Evolutionary conservation across 139 green algal genomes (phyloP).

Genomic region (Asterochloris sp.): DNA sequence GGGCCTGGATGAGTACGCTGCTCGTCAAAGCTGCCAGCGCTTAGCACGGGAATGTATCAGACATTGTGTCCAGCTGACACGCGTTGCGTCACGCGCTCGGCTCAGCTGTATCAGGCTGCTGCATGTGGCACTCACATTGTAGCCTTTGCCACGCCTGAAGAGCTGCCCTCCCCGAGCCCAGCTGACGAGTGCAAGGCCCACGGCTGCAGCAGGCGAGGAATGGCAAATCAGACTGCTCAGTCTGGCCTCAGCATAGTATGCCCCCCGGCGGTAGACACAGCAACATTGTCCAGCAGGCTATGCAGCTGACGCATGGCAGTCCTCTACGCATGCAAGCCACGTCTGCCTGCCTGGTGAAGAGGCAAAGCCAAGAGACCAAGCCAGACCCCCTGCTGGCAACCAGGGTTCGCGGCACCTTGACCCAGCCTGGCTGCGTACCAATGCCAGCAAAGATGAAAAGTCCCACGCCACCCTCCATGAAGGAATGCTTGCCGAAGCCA

Average conservation of each 20-base stretch:
- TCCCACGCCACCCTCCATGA: conserved; percentile 77
- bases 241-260: too few species aligned
- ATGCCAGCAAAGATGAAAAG: conserved; percentile 77
- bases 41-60: not conserved
- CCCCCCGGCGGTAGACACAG: too few species aligned
- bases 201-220: conserved; percentile 23
- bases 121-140: conserved; percentile 28
- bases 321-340: not conserved
- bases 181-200: conserved; percentile 43
- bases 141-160: conserved; percentile 43
- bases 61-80: not conserved
- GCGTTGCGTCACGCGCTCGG: too few species aligned
- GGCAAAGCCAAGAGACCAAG: conserved; percentile 9
- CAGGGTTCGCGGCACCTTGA: not conserved
- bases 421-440: conserved; percentile 20
- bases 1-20: too few species aligned
- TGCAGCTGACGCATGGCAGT: not conserved
- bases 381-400: not conserved
- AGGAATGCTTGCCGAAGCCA: conserved; percentile 69
- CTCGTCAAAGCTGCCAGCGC: too few species aligned
- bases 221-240: not conserved
- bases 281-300: too few species aligned
- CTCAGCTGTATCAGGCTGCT: too few species aligned
- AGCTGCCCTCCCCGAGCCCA: conserved; percentile 56
- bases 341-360: not conserved